These are phyloP conservation scores for Penicillium sp. DNA, from an alignment of 2,329 filamentous ascomycete genomes.

Conservation along the genomic window DNA sequence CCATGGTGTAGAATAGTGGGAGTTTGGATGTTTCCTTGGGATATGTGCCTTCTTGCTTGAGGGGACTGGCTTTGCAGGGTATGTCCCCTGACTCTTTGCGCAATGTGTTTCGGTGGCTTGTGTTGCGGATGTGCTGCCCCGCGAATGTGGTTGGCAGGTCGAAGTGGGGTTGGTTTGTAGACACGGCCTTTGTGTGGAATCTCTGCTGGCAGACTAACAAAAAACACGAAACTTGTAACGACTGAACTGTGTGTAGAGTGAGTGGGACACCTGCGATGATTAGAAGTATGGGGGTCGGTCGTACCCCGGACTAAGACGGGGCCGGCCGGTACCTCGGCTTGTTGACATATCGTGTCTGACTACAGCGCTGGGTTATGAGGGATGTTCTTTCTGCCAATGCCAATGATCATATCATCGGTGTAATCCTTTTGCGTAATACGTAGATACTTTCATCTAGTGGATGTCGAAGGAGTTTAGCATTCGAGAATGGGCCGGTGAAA, in stretches of 20 bases:
- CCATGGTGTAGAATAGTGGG: conserved; percentile 12
- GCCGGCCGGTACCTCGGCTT: conserved; percentile 19
- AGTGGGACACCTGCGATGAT: not conserved
- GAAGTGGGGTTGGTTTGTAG: not conserved
- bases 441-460: too few relatives aligned
- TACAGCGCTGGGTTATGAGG: not conserved
- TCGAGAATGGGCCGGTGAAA: too few relatives aligned
- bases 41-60: not conserved
- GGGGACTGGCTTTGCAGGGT: not conserved
- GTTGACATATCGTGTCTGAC: not conserved
- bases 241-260: not conserved
- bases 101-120: not conserved
- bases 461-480: too few relatives aligned
- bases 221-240: not conserved
- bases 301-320: conserved; percentile 9
- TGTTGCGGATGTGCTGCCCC: not conserved
- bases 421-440: too few relatives aligned
- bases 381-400: too few relatives aligned
- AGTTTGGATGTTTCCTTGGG: not conserved
- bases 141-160: not conserved
- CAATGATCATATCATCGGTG: too few relatives aligned
- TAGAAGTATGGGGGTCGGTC: not conserved
- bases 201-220: too few relatives aligned
- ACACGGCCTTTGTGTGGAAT: not conserved
- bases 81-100: not conserved